A percentile compares a stretch with the other conserved stretches of the same genome.
phyloP scores from a whole-genome alignment of 2,329 filamentous ascomycete genomes.

The Epichloe gansuensis region DNA sequence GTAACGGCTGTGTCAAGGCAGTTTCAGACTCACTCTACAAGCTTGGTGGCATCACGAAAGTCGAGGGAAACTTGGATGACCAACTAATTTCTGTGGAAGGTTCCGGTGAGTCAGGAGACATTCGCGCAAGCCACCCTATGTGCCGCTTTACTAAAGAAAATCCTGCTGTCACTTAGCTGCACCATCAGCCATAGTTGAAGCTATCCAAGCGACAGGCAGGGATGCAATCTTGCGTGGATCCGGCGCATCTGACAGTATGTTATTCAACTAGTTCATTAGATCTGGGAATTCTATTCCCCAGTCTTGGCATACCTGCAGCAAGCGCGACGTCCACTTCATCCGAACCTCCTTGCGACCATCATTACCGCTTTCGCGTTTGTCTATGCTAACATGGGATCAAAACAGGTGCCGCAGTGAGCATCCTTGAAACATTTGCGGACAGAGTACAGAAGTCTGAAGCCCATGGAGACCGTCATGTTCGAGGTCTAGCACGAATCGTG shows the following conservation, averaged over 20 bases:
- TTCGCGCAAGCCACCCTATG: background rate
- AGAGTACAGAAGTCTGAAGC: conserved; percentile 31
- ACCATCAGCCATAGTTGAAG: conserved; percentile 76
- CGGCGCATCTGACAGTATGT: conserved; percentile 70
- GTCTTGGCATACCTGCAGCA: background rate
- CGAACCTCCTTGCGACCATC: background rate
- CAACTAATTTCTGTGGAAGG: conserved; percentile 79
- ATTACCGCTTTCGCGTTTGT: background rate
- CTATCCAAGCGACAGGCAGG: conserved; percentile 79
- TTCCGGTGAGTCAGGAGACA: conserved; percentile 42
- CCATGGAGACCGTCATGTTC: conserved; percentile 45
- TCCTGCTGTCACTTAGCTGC: conserved; percentile 40
- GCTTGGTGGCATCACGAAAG: conserved; percentile 66
- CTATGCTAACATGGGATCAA: conserved; percentile 5
- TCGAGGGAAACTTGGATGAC: conserved; percentile 69
- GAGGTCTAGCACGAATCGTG: conserved; percentile 85
- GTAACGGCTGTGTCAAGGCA: conserved; percentile 76
- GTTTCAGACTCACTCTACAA: conserved; percentile 68
- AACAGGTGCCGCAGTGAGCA: conserved; percentile 75
- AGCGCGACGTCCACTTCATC: background rate
- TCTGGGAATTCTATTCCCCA: background rate
- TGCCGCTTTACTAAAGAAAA: background rate
- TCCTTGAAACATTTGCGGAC: conserved; percentile 74
- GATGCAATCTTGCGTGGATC: conserved; percentile 91
- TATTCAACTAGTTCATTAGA: background rate